A percentile compares a stretch with the other conserved stretches of the same genome.
phyloP scores from a whole-genome alignment of 2,329 filamentous ascomycete species.

The Metarhizium humberi region DNA sequence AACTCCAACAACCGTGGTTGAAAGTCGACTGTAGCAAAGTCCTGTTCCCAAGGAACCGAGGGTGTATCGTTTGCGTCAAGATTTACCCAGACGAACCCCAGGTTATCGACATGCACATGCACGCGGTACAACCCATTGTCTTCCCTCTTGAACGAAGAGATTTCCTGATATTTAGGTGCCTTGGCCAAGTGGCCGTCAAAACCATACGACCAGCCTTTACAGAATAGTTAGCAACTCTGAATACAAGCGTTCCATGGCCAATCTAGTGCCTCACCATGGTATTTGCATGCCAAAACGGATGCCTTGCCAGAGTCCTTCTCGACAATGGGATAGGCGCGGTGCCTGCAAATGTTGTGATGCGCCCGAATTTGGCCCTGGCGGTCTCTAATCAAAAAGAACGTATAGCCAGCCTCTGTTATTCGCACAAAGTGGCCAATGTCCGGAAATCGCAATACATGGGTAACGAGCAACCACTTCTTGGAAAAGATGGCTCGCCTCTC shows the following conservation, averaged over 20 bases:
- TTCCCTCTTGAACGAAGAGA: conserved; percentile 26
- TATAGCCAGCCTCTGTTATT: conserved; percentile 12
- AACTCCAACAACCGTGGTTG: conserved; percentile 14
- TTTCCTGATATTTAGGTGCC: conserved; percentile 29
- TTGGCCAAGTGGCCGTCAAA: conserved; percentile 31
- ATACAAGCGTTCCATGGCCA: no score
- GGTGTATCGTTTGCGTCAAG: conserved; percentile 27
- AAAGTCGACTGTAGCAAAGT: conserved; percentile 22
- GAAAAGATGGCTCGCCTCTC: conserved; percentile 44
- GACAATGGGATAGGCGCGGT: conserved; percentile 12
- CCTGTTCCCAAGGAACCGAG: conserved; percentile 32
- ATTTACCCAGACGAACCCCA: conserved; percentile 41
- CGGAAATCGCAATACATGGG: conserved; percentile 17
- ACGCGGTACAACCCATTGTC: conserved; percentile 34
- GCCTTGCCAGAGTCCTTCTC: conserved; percentile 11
- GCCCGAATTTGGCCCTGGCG: conserved; percentile 11
- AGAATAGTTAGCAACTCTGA: no score
- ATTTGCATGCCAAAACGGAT: conserved; percentile 8
- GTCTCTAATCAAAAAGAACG: conserved; percentile 13
- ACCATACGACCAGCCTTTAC: conserved; percentile 31
- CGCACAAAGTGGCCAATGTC: conserved; percentile 11
- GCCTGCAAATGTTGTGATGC: conserved; percentile 13
- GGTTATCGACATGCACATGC: conserved; percentile 32
- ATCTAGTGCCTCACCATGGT: conserved; percentile 4
- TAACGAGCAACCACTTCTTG: conserved; percentile 38